Conservation (phyloP, 2,329 filamentous ascomycete genomes). For the Stagonosporopsis rhizophila region DNA sequence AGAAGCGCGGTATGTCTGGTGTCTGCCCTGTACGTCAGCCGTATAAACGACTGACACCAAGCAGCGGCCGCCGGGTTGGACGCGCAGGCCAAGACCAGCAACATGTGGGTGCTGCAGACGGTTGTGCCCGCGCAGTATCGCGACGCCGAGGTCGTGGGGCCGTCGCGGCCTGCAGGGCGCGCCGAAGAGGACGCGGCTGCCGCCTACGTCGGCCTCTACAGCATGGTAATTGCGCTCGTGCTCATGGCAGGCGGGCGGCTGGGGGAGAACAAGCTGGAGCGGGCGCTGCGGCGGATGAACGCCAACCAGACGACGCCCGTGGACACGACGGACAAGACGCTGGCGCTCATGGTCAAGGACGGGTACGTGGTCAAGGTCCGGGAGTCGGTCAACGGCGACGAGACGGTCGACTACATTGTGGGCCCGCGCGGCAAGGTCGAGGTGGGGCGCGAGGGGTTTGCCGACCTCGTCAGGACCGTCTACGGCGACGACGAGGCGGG, state of each 20-base stretch:
- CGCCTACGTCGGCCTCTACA: conserved; percentile 83
- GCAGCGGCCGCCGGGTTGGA: conserved; percentile 64
- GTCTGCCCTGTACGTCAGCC: too few species aligned
- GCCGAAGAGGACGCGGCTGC: conserved; percentile 67
- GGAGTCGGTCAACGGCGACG: conserved; percentile 74
- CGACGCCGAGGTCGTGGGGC: conserved; percentile 68
- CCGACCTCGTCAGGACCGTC: conserved; percentile 68
- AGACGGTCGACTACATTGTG: conserved; percentile 80
- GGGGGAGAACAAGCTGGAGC: conserved; percentile 77
- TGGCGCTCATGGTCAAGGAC: conserved; percentile 79
- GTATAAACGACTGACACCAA: background rate
- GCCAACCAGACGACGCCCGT: conserved; percentile 76
- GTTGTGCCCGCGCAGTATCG: conserved; percentile 74
- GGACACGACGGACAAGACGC: conserved; percentile 74
- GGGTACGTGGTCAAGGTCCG: conserved; percentile 80
- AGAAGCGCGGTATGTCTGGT: conserved; percentile 71
- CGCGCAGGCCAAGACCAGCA: conserved; percentile 60
- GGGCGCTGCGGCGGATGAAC: conserved; percentile 77
- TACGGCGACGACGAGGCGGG: conserved; percentile 46
- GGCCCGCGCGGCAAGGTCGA: conserved; percentile 87
- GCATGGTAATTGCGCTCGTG: conserved; percentile 79
- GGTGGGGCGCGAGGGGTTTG: conserved; percentile 77
- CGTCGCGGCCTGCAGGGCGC: conserved; percentile 65
- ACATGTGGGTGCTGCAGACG: conserved; percentile 79
- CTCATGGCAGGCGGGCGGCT: conserved; percentile 74